Base-by-base conservation (phyloP, 1,284 basidiomycete species). In the Ustilago hordei region DNA sequence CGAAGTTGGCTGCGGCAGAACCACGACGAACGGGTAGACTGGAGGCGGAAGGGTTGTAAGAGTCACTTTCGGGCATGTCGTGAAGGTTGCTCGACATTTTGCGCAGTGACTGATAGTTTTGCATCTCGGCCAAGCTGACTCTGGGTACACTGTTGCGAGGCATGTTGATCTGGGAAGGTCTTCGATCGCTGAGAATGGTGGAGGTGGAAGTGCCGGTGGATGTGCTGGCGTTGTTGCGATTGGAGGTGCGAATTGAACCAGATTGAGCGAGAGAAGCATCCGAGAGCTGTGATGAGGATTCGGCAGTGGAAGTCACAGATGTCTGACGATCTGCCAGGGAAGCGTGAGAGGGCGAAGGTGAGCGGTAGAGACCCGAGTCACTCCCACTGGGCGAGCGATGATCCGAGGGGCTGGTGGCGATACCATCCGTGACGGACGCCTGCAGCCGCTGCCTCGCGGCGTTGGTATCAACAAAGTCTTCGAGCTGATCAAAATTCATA, bases 401-500 rank as follows among this genome's bases (percentile, higher is more conserved):
- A 12, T 69, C 69, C 23, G 60, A 55, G 9, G 75, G 69, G 57
- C 66, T 75, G 54, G 68, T 54, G 39, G 64, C 47, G 34, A 55
- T 31, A 17, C 64, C 52, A 13, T 81, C 80, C 39, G 69, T 54
- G 36, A 63, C 62, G 17, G 74, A 76, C 17, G 69, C 74, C 12
- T 71, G 64, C 2, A 76, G 65, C 32, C 74, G 64, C 47, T 76
- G 74, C n/a, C 80, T 75, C 3, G 64, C 67, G 1, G 70, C 63
- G n/a, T 66, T 74, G 50, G 72, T 86, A 85, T 94, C 89, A 75
- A 96, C 89, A 84, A 96, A 93, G 35, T 93, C 94, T 55, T 93
- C 92, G 89, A 97, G 93, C 67, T 91, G 88, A 36, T 92, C 90
- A 48, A 95, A 88, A 77, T 95, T 91, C 56, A 91, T 92, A 86